A percentile compares a stretch with the other conserved stretches of the same genome.
Conservation (phyloP, 2,329 filamentous ascomycete species). For the Aspergillus hiratsukae region DNA sequence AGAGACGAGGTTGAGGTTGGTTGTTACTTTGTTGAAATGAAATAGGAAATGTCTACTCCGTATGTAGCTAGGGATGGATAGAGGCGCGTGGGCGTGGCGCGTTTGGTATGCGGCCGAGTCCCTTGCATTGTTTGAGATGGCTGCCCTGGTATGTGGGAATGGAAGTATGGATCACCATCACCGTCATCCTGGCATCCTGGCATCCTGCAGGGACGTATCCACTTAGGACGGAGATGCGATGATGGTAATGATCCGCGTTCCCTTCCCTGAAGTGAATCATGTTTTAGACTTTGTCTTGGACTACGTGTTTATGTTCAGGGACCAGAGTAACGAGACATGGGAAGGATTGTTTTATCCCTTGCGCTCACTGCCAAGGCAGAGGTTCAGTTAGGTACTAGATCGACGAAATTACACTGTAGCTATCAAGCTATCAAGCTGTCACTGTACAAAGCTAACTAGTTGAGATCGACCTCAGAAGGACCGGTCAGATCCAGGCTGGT, state of each 20-base stretch:
- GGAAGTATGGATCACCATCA: not conserved
- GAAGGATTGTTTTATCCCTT: not conserved
- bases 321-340: not conserved
- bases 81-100: too few relatives aligned
- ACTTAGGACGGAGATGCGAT: not conserved
- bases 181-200: too few relatives aligned
- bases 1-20: not conserved
- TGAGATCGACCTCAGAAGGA: constrained; percentile 11
- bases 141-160: not conserved
- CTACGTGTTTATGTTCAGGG: too few relatives aligned
- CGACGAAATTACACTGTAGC: not conserved
- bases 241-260: not conserved
- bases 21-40: not conserved
- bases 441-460: not conserved
- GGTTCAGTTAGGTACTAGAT: not conserved
- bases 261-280: not conserved
- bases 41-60: too few relatives aligned
- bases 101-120: not conserved
- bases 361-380: not conserved
- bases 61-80: not conserved
- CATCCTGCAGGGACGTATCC: too few relatives aligned
- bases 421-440: not conserved
- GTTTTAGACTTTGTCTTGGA: not conserved
- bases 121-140: not conserved
- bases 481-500: constrained; percentile 15